Evolutionary conservation across 441 rosid species (phyloP).

Genomic region (Erodium texanum): DNA sequence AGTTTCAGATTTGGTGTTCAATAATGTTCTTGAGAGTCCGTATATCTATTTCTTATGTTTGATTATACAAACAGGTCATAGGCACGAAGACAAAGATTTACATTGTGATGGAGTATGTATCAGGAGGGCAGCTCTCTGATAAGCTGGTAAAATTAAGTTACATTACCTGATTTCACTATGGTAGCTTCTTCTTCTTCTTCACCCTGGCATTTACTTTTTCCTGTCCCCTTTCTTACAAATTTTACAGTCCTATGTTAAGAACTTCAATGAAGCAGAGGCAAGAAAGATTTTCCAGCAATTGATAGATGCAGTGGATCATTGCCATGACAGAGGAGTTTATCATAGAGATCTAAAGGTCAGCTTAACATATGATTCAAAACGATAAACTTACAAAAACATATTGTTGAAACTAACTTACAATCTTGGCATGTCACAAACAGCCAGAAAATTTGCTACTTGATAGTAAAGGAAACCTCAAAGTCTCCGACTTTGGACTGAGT

Average conservation of each 20-base stretch:
- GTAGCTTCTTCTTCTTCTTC: too few relatives aligned
- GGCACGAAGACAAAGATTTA: conserved; percentile 81
- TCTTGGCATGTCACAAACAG: not conserved
- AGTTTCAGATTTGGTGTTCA: not conserved
- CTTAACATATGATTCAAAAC: not conserved
- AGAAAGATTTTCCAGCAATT: conserved; percentile 75
- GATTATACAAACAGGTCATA: conserved; percentile 40
- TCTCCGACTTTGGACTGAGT: not conserved
- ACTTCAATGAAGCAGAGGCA: conserved; percentile 56
- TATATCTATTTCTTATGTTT: too few relatives aligned
- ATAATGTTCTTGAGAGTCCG: not conserved
- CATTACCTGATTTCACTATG: not conserved
- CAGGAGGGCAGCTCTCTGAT: conserved; percentile 82
- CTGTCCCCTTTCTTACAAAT: not conserved
- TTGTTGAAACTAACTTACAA: not conserved
- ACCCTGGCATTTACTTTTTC: too few relatives aligned
- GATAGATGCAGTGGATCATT: conserved; percentile 75
- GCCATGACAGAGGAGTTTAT: conserved; percentile 79
- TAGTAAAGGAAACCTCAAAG: not conserved
- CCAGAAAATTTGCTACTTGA: conserved; percentile 1
- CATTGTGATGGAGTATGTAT: conserved; percentile 73
- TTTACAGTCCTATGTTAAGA: conserved; percentile 39
- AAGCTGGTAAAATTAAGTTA: conserved; percentile 40
- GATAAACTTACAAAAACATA: not conserved
- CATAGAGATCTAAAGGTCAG: conserved; percentile 84